These are phyloP conservation scores for Fusarium oxysporum DNA, from an alignment of 2,329 filamentous ascomycete genomes.

Conservation along the genomic window DNA sequence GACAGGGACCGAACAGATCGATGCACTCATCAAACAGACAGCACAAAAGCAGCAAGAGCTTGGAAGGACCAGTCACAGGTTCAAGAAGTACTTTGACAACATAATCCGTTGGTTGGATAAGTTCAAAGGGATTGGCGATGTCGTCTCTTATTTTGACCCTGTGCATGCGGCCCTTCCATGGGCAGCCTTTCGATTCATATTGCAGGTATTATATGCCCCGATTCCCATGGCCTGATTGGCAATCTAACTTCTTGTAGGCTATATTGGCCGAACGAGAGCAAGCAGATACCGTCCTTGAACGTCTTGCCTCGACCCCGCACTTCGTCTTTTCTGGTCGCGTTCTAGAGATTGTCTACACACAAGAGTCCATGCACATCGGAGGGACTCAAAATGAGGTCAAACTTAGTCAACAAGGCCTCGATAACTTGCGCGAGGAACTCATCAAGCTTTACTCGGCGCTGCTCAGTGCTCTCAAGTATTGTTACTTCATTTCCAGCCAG, in stretches of 20 bases:
- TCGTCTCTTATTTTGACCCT: background rate
- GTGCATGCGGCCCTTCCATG: rapidly evolving
- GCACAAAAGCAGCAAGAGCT: rapidly evolving
- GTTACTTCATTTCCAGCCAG: rapidly evolving
- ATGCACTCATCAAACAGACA: background rate
- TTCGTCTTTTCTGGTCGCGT: rapidly evolving
- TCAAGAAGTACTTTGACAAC: rapidly evolving
- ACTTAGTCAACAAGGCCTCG: rapidly evolving
- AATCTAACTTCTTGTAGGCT: background rate
- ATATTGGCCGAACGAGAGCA: rapidly evolving
- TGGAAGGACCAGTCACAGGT: rapidly evolving
- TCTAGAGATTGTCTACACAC: rapidly evolving
- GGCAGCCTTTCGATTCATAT: background rate
- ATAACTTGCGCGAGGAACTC: rapidly evolving
- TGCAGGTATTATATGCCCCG: rapidly evolving
- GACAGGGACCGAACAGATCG: background rate
- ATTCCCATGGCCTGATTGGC: rapidly evolving
- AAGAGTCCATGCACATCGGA: rapidly evolving
- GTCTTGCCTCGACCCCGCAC: background rate
- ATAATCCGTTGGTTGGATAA: background rate
- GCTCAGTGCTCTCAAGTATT: rapidly evolving
- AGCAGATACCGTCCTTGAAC: rapidly evolving
- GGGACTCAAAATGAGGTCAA: rapidly evolving
- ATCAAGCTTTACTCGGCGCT: rapidly evolving
- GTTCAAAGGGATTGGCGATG: background rate